Conservation (phyloP, 2,329 filamentous ascomycete species). For the Dactylellina cionopaga region DNA sequence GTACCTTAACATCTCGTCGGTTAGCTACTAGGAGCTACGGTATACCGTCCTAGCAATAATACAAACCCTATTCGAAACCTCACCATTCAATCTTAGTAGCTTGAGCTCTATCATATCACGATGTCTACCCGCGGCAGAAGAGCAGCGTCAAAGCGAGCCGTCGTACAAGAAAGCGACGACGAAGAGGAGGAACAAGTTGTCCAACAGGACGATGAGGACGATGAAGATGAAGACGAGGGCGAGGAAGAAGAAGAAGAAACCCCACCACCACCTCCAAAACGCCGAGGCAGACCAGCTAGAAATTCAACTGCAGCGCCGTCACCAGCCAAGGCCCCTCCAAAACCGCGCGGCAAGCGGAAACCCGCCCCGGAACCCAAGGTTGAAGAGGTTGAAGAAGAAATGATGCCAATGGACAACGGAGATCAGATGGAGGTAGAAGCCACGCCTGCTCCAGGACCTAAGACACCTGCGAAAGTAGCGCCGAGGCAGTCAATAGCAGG, state of each 20-base stretch:
- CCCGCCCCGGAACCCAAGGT: conserved; percentile 42
- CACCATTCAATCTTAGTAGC: background rate
- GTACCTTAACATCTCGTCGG: conserved; percentile 3
- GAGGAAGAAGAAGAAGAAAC: conserved; percentile 34
- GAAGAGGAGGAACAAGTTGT: conserved; percentile 25
- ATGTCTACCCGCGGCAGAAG: conserved; percentile 48
- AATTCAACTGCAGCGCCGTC: conserved; percentile 19
- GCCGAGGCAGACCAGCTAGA: conserved; percentile 43
- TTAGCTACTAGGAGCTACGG: conserved; percentile 10
- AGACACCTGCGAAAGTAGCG: conserved; percentile 28
- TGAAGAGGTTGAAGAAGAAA: conserved; percentile 42
- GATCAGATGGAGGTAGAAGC: conserved; percentile 46
- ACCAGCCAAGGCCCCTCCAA: conserved; percentile 41
- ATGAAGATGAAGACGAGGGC: conserved; percentile 19
- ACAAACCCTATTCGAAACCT: background rate
- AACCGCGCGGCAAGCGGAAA: conserved; percentile 47
- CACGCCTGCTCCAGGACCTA: conserved; percentile 23
- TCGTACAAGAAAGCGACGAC: conserved; percentile 17
- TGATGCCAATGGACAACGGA: background rate
- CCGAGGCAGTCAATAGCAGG: conserved; percentile 29
- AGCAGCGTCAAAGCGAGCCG: conserved; percentile 28
- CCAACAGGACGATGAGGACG: conserved; percentile 26
- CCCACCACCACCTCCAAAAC: conserved; percentile 38
- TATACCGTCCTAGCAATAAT: background rate
- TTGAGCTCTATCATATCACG: background rate